Evolutionary conservation across 164 flowering plant species (phyloP), one percentile per base, ranked within the genome.

Genomic region (Hamamelis virginiana): DNA sequence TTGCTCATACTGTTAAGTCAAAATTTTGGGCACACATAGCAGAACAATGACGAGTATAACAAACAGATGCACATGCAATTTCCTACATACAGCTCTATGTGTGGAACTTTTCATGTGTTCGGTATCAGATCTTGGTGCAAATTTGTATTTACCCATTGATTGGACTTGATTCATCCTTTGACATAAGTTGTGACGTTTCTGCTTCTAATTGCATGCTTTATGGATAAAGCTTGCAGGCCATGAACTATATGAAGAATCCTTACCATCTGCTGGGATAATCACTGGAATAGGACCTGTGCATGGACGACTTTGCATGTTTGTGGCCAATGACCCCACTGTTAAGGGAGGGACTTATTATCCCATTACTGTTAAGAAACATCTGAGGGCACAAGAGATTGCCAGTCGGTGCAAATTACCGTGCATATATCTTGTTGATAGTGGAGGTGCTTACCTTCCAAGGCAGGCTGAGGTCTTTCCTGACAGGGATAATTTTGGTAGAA

Each of bases 321-420:
- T 95, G 65, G 99, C 97, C 19, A 95, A 95, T 78, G 98, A 95
- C 55, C 93, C 99, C 18, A 95, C 99, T 43, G 97, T 88, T 12
- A 95, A 95, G 74, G 98, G 98, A 43, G 99, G 99, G 60, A 95
- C 98, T 22, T 95, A 92, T 76, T 95, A 84, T 80, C 99, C 99
- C 45, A 90, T 95, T 67, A 95, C 98, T 23, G 86, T 95, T 3
- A 95, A 95, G 83, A 95, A 95, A 66, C 99, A 95, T 75, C 91
- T 95, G 3, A 83, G 99, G 82, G 99, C 99, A 66, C 99, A 92
- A 82, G 99, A 95, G 79, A 90, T 95, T 82, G 99, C 99, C 41
- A 79, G 89, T 41, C 84, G 85, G 26, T 95, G 98, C 81, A 87
- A 73, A 76, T 76, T 95, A 48, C 98, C 98, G 12, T 95, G 99